A percentile compares a stretch with the other conserved stretches of the same genome.
These are phyloP conservation scores for Halophytophthora batemanensis DNA, from an alignment of 352 stramenopile species.

Conservation along the genomic window DNA sequence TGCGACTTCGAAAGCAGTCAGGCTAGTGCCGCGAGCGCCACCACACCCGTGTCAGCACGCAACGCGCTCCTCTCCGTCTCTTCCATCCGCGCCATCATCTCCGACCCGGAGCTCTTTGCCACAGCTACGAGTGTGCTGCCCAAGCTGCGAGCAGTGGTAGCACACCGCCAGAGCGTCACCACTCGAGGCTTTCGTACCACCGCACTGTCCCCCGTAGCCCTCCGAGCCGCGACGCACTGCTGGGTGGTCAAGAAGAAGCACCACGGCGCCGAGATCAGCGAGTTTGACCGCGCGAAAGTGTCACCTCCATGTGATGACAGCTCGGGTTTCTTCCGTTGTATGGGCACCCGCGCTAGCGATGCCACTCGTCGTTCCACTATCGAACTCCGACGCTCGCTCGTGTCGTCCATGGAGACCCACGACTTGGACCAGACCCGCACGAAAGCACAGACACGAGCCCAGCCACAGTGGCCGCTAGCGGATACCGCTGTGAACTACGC, in stretches of 20 bases:
- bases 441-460: constrained; percentile 14
- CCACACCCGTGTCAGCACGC: constrained; percentile 23
- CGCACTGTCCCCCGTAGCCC: constrained; percentile 2
- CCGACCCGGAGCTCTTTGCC: constrained; percentile 34
- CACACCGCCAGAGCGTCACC: constrained; percentile 15
- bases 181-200: constrained; percentile 9
- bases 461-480: constrained; percentile 38
- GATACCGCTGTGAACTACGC: constrained; percentile 51
- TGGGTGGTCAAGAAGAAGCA: constrained; percentile 45
- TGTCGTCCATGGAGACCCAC: constrained; percentile 14
- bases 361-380: constrained; percentile 24
- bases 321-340: constrained; percentile 8
- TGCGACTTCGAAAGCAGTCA: constrained; percentile 35
- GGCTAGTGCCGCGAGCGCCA: constrained; percentile 22
- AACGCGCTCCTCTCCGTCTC: constrained; percentile 23
- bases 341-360: constrained; percentile 1
- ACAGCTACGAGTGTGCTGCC: constrained; percentile 28
- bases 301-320: constrained; percentile 2
- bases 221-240: constrained; percentile 14
- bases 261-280: constrained; percentile 40
- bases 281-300: constrained; percentile 45
- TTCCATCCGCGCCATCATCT: constrained; percentile 31
- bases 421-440: constrained; percentile 16
- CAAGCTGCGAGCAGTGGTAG: constrained; percentile 33
- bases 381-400: constrained; percentile 19